Conservation (phyloP, 2,329 filamentous ascomycete genomes). For the Bipolaris cookei region DNA sequence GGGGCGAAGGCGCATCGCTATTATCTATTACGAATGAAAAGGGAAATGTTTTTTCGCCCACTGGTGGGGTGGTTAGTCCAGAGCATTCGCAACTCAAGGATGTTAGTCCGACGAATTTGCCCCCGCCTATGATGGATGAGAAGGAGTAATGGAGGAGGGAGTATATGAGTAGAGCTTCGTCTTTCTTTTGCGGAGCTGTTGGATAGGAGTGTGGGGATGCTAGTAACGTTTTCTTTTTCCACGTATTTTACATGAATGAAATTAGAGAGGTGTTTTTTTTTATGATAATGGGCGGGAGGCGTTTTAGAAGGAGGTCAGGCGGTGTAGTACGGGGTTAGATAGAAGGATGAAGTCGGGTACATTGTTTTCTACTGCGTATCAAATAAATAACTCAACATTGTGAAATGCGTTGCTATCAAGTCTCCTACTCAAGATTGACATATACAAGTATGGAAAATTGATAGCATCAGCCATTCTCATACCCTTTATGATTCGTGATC, state of each 20-base stretch:
- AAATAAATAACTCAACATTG: no score
- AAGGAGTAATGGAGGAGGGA: conserved; percentile 1
- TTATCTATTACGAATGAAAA: conserved; percentile 15
- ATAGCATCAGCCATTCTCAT: no score
- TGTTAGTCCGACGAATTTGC: conserved; percentile 12
- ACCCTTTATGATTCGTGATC: no score
- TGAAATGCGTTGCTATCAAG: no score
- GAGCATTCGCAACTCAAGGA: conserved; percentile 8
- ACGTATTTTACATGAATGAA: not conserved
- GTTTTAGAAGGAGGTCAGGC: no score
- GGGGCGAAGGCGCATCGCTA: conserved; percentile 11
- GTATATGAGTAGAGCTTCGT: not conserved
- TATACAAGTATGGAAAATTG: no score
- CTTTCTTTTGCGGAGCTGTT: not conserved
- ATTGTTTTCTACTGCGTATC: no score
- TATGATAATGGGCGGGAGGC: no score
- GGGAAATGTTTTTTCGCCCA: conserved; percentile 5
- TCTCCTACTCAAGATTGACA: no score
- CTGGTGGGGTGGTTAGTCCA: not conserved
- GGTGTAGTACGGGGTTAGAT: no score
- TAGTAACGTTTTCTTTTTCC: not conserved
- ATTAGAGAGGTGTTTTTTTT: not conserved
- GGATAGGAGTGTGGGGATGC: no score
- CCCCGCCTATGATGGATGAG: conserved; percentile 19
- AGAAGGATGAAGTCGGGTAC: no score